Evolutionary conservation across 306 rosid genomes (phyloP), one percentile per base, ranked within the genome.

Genomic region (Quercus alba): DNA sequence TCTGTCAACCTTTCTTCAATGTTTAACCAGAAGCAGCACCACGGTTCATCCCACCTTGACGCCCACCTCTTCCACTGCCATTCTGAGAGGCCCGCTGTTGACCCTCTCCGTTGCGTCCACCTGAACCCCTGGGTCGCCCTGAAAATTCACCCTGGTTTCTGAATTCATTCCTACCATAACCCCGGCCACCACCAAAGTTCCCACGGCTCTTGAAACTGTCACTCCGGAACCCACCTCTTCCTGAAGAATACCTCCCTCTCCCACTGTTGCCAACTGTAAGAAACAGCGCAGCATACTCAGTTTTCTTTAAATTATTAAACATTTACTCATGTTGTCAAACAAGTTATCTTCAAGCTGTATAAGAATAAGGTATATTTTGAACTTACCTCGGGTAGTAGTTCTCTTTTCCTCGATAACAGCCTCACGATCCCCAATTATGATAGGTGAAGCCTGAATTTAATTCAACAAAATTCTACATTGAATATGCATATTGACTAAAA

Each of bases 351-450:
- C 9, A 10, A 68, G 52, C 72, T 68, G 15, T 15, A n/a, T 7
- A 33, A 68, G 23, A 68, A 35, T 6, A 28, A 63, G 18, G 44
- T 3, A 68, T 6, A 35, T 33, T 13, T 33, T 68, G 20, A 58
- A 70, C 69, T 79, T 88, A 93, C 99, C 99, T 86, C 98, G 91
- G 55, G 98, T 96, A 20, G 93, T 88, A 64, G 99, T 91, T 88
- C 92, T 93, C 85, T 96, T 96, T 84, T 90, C 97, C 91, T 96
- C 99, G 3, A 96, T 77, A 79, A 85, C 89, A 72, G 98, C 97
- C 73, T 73, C 89, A 77, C 87, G 93, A 81, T 90, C 97, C 6
- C 97, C 97, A 25, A 96, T 83, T 41, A 67, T 79, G 63, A 96
- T 81, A 18, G 96, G 92, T 15, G 98, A 88, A 49, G 98, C 96